Conservation (phyloP, 176 grass and related monocot genomes). For the Triticum turgidum region DNA sequence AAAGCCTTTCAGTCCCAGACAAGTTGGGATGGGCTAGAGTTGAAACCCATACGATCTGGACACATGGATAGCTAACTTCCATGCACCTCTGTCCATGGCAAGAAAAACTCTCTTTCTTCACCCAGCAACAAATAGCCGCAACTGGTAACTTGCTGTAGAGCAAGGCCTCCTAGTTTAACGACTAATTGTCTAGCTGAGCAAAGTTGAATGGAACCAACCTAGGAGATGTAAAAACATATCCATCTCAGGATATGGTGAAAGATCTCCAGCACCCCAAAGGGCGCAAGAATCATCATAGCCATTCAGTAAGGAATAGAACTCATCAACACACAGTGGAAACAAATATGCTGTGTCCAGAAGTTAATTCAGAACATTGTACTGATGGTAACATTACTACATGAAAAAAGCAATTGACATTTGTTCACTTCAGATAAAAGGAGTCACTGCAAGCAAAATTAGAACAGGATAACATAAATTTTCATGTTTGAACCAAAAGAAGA, state of each 20-base stretch:
- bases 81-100: no score
- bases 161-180: constrained; percentile 17
- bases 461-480: background rate
- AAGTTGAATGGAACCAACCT: background rate
- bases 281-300: background rate
- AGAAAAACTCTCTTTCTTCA: background rate
- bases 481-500: background rate
- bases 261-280: background rate
- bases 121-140: background rate
- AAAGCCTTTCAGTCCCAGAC: no score
- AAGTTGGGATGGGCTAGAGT: no score
- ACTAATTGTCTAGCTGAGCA: background rate
- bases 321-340: background rate
- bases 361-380: background rate
- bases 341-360: background rate
- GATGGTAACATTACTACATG: background rate
- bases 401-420: background rate
- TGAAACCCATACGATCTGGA: no score
- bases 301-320: background rate
- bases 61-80: no score
- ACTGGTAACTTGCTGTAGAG: background rate
- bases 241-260: background rate
- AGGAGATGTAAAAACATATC: background rate
- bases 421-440: background rate
- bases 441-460: background rate